These are phyloP conservation scores for Fraxinus excelsior DNA, from an alignment of 257 asterid species.

Conservation along the genomic window DNA sequence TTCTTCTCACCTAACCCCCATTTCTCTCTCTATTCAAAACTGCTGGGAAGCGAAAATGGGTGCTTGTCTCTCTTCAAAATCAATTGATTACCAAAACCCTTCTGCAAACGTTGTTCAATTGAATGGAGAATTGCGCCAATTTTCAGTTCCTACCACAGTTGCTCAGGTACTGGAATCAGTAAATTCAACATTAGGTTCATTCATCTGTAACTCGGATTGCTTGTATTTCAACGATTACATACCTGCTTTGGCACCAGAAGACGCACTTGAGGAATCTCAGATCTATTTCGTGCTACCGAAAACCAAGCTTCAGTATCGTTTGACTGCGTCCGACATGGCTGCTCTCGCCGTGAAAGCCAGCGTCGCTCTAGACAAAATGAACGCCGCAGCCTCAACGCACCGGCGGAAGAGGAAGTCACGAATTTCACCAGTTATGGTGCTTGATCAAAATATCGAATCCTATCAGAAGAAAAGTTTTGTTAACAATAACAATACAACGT, in stretches of 20 bases:
- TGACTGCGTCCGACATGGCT: slow-evolving; percentile 74
- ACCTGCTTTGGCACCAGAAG: slow-evolving; percentile 38
- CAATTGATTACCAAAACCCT: slow-evolving; percentile 15
- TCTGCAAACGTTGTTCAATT: slow-evolving; percentile 45
- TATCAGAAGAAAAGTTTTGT: not conserved
- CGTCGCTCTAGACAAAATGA: slow-evolving; percentile 51
- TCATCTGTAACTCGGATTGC: slow-evolving; percentile 61
- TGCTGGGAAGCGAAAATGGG: slow-evolving; percentile 41
- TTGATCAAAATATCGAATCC: slow-evolving; percentile 7
- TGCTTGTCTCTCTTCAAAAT: slow-evolving; percentile 41
- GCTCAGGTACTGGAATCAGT: slow-evolving; percentile 40
- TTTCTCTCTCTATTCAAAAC: not conserved
- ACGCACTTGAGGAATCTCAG: slow-evolving; percentile 53
- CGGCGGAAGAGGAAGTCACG: slow-evolving; percentile 39
- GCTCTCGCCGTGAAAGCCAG: slow-evolving; percentile 81
- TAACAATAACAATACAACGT: slow-evolving; percentile 2
- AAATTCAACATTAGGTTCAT: slow-evolving; percentile 17
- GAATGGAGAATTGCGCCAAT: slow-evolving; percentile 49
- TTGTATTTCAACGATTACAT: slow-evolving; percentile 58
- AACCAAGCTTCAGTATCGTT: slow-evolving; percentile 46
- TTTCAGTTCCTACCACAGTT: slow-evolving; percentile 42
- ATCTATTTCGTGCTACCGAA: slow-evolving; percentile 61
- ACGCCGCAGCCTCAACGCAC: slow-evolving; percentile 8
- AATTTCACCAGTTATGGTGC: slow-evolving; percentile 42
- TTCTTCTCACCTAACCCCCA: too few relatives aligned